Percentiles rank a stretch among this genome's conserved stretches.
Evolutionary conservation across 768 basidiomycete genomes (phyloP).

Genomic region (Mycena epipterygia): DNA sequence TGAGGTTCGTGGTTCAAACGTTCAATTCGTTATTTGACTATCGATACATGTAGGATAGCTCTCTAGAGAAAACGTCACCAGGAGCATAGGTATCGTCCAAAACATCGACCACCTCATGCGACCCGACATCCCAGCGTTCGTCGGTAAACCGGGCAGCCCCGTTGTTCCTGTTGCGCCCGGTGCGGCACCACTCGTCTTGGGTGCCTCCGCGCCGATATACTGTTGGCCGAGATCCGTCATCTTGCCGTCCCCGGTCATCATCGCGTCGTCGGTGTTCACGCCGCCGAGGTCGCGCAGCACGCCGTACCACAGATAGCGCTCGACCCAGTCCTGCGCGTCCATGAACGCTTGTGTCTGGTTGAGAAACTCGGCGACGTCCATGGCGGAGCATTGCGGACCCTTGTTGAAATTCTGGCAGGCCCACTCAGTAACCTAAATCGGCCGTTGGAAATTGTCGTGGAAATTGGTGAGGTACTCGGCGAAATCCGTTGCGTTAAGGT

Average conservation of each 20-base stretch:
- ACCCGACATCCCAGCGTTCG: neutral
- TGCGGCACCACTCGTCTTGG: conserved; percentile 29
- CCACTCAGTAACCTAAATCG: conserved; percentile 76
- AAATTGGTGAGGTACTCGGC: conserved; percentile 63
- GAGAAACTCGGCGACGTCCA: conserved; percentile 62
- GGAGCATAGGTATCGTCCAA: conserved; percentile 1
- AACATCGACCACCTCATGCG: conserved; percentile 15
- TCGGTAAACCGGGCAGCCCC: conserved; percentile 18
- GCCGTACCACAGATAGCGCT: conserved; percentile 75
- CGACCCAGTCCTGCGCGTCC: conserved; percentile 65
- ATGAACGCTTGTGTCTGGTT: conserved; percentile 67
- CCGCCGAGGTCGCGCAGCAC: conserved; percentile 64
- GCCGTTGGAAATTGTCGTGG: conserved; percentile 63
- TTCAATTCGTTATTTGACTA: neutral
- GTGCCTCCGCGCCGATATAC: conserved; percentile 53
- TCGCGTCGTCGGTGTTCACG: conserved; percentile 64
- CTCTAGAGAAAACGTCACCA: neutral
- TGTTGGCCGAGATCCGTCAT: conserved; percentile 64
- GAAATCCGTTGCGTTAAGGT: conserved; percentile 62
- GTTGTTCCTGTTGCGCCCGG: conserved; percentile 10
- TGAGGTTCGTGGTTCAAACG: neutral
- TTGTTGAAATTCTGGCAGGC: conserved; percentile 67
- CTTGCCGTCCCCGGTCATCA: conserved; percentile 57
- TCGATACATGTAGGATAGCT: conserved; percentile 15
- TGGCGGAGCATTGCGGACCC: conserved; percentile 58